A percentile compares a stretch with the other conserved stretches of the same genome.
Conservation (phyloP, 345 rosid genomes). For the Hypericum androsaemum region DNA sequence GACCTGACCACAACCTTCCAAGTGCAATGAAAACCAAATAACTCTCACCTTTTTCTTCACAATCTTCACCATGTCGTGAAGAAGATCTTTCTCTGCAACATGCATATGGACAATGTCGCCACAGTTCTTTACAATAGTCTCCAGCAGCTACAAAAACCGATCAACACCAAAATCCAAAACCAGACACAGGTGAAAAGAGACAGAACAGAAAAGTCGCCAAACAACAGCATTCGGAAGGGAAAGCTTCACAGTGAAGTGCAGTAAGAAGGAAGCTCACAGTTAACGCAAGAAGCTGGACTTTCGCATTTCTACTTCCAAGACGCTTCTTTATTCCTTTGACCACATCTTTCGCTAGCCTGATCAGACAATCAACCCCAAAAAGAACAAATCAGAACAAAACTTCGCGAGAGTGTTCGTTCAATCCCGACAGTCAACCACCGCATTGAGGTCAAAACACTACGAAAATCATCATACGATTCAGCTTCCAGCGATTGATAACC, state of each 20-base stretch:
- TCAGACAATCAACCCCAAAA: slow-evolving; percentile 5
- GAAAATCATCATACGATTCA: no score
- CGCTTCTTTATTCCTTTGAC: slow-evolving; percentile 89
- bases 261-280: slow-evolving; percentile 52
- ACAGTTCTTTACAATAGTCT: slow-evolving; percentile 94
- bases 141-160: slow-evolving; percentile 56
- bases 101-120: slow-evolving; percentile 99
- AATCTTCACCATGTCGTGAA: slow-evolving; percentile 92
- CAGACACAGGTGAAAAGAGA: no score
- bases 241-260: slow-evolving; percentile 1
- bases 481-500: no score
- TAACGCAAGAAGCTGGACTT: slow-evolving; percentile 91
- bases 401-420: no score
- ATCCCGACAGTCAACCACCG: no score
- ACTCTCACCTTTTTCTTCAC: slow-evolving; percentile 75
- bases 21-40: slow-evolving; percentile 13
- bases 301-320: slow-evolving; percentile 75
- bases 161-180: slow-evolving; percentile 11
- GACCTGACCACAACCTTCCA: slow-evolving; percentile 2
- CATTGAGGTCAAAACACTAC: no score
- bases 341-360: slow-evolving; percentile 94
- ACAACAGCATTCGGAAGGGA: no score
- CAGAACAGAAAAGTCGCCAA: no score
- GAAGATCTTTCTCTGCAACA: slow-evolving; percentile 91
- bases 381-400: not conserved